A percentile compares a stretch with the other conserved stretches of the same genome.
Conservation (phyloP, 139 green algal genomes). For the Chlorella ohadii region DNA sequence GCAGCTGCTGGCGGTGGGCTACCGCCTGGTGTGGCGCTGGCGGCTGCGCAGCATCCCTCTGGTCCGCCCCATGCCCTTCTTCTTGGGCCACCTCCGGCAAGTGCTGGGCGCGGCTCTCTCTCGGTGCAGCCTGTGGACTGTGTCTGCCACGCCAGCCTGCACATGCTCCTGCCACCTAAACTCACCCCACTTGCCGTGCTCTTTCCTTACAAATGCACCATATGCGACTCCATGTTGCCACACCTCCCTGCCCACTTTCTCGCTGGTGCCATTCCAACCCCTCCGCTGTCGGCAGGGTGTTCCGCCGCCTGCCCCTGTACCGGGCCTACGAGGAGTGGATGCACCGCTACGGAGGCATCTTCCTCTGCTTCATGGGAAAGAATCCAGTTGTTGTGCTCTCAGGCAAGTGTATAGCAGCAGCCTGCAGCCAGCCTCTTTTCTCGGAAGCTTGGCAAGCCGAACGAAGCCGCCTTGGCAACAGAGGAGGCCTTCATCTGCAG, state of each 20-base stretch:
- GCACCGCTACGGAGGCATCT: slow-evolving; percentile 23
- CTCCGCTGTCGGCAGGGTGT: neutral
- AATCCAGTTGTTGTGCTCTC: slow-evolving; percentile 10
- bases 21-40: neutral
- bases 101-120: neutral
- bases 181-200: no score
- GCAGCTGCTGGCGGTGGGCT: slow-evolving; percentile 3
- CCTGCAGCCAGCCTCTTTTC: no score
- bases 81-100: slow-evolving; percentile 22
- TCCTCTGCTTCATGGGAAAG: slow-evolving; percentile 20
- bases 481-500: no score
- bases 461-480: no score
- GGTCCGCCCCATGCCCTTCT: neutral
- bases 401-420: neutral
- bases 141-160: no score
- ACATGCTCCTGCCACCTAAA: no score
- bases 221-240: no score
- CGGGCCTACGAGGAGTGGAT: neutral
- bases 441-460: no score
- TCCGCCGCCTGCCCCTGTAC: neutral
- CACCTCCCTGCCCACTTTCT: no score
- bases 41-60: slow-evolving; percentile 7
- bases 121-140: no score
- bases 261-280: no score
- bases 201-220: no score